phyloP scores from a whole-genome alignment of 805 yeast species.

The Kodamaea restingae region DNA sequence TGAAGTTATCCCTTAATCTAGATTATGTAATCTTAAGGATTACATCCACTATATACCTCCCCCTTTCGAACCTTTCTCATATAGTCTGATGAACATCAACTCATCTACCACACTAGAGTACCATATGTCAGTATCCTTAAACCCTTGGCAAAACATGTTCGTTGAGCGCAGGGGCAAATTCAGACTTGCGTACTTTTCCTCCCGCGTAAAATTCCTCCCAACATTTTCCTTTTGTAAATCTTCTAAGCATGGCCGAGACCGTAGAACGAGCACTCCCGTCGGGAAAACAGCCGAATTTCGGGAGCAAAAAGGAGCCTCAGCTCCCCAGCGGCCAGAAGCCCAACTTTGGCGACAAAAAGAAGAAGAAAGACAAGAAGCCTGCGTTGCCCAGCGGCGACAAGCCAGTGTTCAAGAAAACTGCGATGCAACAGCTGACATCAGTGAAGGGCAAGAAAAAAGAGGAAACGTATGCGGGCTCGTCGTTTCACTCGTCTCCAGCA shows the following conservation, averaged over 20 bases:
- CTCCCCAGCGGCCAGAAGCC: constrained; percentile 30
- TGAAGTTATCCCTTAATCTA: too few relatives aligned
- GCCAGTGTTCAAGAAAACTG: constrained; percentile 20
- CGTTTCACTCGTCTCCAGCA: constrained; percentile 54
- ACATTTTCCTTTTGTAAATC: background rate
- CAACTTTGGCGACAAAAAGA: constrained; percentile 14
- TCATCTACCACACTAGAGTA: too few relatives aligned
- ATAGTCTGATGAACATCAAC: too few relatives aligned
- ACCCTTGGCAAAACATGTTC: too few relatives aligned
- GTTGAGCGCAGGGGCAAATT: too few relatives aligned
- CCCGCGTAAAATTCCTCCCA: too few relatives aligned
- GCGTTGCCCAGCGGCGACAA: constrained; percentile 29
- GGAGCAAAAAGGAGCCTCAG: constrained; percentile 10
- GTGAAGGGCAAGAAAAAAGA: constrained; percentile 13
- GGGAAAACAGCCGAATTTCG: constrained; percentile 28
- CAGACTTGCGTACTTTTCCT: too few relatives aligned
- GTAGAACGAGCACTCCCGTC: constrained; percentile 20
- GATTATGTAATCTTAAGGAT: too few relatives aligned
- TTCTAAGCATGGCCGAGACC: constrained; percentile 2
- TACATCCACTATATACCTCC: too few relatives aligned
- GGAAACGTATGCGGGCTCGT: constrained; percentile 51
- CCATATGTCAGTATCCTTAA: too few relatives aligned
- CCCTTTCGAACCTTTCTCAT: too few relatives aligned
- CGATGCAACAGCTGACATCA: background rate
- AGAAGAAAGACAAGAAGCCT: constrained; percentile 11